Evolutionary conservation across 805 yeast genomes (phyloP), one percentile per base, ranked within the genome.

Genomic region (Yamadazyma philogaea): DNA sequence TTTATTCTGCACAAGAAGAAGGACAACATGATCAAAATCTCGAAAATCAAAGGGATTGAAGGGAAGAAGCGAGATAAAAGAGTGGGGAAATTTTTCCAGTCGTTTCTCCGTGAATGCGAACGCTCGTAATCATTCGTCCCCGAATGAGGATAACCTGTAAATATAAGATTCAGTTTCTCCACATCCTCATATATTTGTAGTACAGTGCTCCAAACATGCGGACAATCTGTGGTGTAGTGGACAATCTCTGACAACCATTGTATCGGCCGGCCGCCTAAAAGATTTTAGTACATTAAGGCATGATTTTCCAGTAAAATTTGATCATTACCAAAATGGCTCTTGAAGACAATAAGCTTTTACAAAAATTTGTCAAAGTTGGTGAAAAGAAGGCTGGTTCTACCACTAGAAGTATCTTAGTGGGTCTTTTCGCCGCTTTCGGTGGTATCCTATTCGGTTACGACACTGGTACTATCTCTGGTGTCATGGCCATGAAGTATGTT

Each of bases 331-430:
- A 34, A 34, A 67, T 67, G 73, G 71, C 70, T 52, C 60, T 67
- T 50, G 70, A 66, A 61, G 64, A 65, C 50, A 59, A 52, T 50
- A 48, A 51, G 32, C 43, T 65, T 28, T 44, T 48, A 21, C 20
- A 18, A 8, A 64, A 50, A 44, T 69, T 54, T 52, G 59, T 72
- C 54, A 68, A 72, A 34, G 61, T 69, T 18, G 78, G 74, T 30
- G 75, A 72, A 36, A 74, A 71, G 56, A 65, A 62, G 41, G 72
- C 74, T 40, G 80, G 72, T 14, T 66, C 71, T 41, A 58, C 71
- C 50, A 37, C 61, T 32, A 66, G 66, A 69, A 68, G 68, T 37
- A 63, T 66, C 55, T 50, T 62, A 37, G 68, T 67, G 18, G 71
- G 72, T 47, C 53, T 57, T 26, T 66, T 65, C 46, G 72, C 71